phyloP scores from a whole-genome alignment of 768 basidiomycete genomes.

The Rubroboletus pulcherrimus region DNA sequence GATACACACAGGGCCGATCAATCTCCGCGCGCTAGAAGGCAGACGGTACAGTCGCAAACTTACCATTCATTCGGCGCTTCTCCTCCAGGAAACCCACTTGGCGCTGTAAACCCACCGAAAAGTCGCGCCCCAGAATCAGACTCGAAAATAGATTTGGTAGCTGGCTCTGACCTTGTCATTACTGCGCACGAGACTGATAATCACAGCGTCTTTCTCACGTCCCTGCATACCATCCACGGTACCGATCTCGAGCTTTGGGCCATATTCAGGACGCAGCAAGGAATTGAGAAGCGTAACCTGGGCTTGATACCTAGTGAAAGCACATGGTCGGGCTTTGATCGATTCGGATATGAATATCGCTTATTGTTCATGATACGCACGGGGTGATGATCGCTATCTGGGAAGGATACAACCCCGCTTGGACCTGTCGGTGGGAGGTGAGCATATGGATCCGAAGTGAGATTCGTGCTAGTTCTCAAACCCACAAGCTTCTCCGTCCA shows the following conservation, averaged over 20 bases:
- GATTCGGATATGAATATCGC: background rate
- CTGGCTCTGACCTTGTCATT: conserved; percentile 61
- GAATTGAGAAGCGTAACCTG: conserved; percentile 85
- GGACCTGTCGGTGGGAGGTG: conserved; percentile 40
- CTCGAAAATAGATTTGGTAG: background rate
- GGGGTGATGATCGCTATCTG: conserved; percentile 91
- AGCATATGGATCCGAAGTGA: background rate
- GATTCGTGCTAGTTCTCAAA: background rate
- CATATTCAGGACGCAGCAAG: conserved; percentile 67
- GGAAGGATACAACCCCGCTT: conserved; percentile 54
- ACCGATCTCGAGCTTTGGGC: conserved; percentile 77
- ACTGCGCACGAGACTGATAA: conserved; percentile 89
- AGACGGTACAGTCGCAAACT: conserved; percentile 7
- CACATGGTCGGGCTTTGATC: background rate
- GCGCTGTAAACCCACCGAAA: conserved; percentile 42
- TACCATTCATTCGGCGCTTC: conserved; percentile 85
- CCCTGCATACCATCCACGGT: conserved; percentile 98
- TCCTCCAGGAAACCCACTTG: conserved; percentile 96
- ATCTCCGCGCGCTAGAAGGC: background rate
- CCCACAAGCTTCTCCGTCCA: conserved; percentile 81
- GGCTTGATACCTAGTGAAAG: conserved; percentile 69
- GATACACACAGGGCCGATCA: conserved; percentile 22
- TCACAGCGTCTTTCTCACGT: conserved; percentile 89
- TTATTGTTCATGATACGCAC: conserved; percentile 35
- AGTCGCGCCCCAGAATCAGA: background rate